Conservation (phyloP, 352 stramenopile genomes). For the Phytophthora foliorum region DNA sequence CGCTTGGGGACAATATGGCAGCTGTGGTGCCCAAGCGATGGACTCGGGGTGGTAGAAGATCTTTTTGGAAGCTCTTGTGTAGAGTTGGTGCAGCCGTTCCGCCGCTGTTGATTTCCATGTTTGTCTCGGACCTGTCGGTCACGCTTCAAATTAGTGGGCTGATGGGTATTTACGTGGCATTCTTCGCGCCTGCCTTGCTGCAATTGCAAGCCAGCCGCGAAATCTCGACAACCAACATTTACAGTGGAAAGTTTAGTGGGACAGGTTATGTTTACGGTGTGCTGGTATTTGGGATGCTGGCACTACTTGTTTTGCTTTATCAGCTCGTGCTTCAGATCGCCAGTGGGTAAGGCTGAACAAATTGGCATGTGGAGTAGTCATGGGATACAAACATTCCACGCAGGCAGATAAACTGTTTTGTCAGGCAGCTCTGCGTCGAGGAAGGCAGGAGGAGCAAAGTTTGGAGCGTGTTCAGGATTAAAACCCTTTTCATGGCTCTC, state of each 20-base stretch:
- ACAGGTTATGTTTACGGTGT: slow-evolving; percentile 65
- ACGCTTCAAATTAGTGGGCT: slow-evolving; percentile 90
- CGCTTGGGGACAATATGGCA: slow-evolving; percentile 92
- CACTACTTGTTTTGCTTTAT: slow-evolving; percentile 69
- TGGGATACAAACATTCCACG: background rate
- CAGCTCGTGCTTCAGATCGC: slow-evolving; percentile 63
- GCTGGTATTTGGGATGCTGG: slow-evolving; percentile 70
- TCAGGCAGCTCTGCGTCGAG: slow-evolving; percentile 17
- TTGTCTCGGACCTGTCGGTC: slow-evolving; percentile 87
- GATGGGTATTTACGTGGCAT: slow-evolving; percentile 83
- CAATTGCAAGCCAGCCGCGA: slow-evolving; percentile 65
- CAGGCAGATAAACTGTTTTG: slow-evolving; percentile 3
- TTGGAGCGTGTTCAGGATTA: background rate
- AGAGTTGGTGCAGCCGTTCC: slow-evolving; percentile 82
- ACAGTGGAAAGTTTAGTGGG: slow-evolving; percentile 74
- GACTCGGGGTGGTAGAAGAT: slow-evolving; percentile 41
- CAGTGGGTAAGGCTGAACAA: slow-evolving; percentile 1
- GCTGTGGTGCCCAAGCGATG: slow-evolving; percentile 61
- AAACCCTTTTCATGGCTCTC: background rate
- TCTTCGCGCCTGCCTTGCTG: slow-evolving; percentile 80
- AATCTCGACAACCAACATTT: slow-evolving; percentile 62
- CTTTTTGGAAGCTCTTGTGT: slow-evolving; percentile 81
- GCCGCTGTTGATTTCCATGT: slow-evolving; percentile 80
- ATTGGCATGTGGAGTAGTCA: background rate
- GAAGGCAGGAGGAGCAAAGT: slow-evolving; percentile 25